Evolutionary conservation across 768 basidiomycete genomes (phyloP).

Genomic region (Kwoniella sp.): DNA sequence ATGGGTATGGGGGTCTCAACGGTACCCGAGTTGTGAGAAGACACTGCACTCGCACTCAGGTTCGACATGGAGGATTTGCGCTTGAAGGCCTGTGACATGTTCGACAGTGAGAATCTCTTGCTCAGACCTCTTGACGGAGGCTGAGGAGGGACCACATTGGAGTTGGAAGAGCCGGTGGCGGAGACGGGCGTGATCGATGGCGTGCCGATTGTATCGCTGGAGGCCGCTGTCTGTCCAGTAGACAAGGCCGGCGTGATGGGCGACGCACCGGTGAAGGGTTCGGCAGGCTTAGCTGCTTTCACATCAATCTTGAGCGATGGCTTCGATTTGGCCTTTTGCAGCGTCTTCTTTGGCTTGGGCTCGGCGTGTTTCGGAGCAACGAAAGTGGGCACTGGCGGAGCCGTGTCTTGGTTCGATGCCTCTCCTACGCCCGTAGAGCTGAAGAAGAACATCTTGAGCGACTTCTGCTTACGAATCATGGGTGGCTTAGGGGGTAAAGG

Average conservation of each 20-base stretch:
- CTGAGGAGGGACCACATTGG: not conserved
- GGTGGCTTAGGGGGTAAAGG: constrained; percentile 8
- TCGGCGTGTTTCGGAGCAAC: not conserved
- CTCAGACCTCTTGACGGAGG: constrained; percentile 17
- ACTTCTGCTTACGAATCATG: constrained; percentile 30
- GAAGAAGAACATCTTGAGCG: constrained; percentile 37
- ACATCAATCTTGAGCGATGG: constrained; percentile 17
- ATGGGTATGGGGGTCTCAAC: constrained; percentile 7
- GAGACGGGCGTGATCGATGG: not conserved
- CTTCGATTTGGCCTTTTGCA: constrained; percentile 10
- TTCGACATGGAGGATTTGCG: constrained; percentile 13
- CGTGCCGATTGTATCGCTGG: too few relatives aligned
- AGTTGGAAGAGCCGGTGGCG: not conserved
- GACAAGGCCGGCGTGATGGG: constrained; percentile 6
- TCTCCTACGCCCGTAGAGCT: constrained; percentile 7
- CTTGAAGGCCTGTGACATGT: constrained; percentile 40
- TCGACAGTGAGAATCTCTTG: constrained; percentile 38
- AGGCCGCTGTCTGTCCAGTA: constrained; percentile 1
- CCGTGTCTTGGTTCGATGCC: not conserved
- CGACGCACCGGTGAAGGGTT: not conserved
- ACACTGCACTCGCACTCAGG: constrained; percentile 4
- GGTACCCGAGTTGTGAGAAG: not conserved
- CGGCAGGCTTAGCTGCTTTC: not conserved
- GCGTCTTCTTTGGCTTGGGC: constrained; percentile 1
- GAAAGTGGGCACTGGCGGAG: not conserved